These are phyloP conservation scores for Rhamnella rubrinervis DNA, from an alignment of 331 rosid genomes.

Conservation along the genomic window DNA sequence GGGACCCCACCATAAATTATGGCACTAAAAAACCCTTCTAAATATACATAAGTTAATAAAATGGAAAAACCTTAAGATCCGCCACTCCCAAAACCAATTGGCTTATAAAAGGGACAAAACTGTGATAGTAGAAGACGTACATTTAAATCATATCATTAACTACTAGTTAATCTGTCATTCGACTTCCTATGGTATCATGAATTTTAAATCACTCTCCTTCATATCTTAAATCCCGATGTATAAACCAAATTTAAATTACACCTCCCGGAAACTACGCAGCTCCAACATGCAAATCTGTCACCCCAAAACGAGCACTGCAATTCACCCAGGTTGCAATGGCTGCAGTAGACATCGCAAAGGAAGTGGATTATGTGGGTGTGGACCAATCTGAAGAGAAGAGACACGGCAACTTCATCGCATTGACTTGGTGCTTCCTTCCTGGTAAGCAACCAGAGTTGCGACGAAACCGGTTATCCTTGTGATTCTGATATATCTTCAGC, in stretches of 20 bases:
- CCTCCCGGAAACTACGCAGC: conserved; percentile 75
- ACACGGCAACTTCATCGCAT: conserved; percentile 62
- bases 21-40: no score
- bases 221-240: no score
- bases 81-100: no score
- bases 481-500: conserved; percentile 61
- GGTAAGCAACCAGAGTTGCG: conserved; percentile 70
- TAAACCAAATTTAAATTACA: not conserved
- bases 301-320: conserved; percentile 49
- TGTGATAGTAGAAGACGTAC: no score
- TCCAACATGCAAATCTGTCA: conserved; percentile 56
- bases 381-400: conserved; percentile 75
- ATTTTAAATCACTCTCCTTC: no score
- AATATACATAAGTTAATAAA: no score
- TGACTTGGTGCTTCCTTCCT: conserved; percentile 54
- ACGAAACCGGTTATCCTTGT: conserved; percentile 69
- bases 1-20: no score
- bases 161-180: no score
- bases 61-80: no score
- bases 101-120: no score
- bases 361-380: conserved; percentile 77
- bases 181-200: no score
- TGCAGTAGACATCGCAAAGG: conserved; percentile 51
- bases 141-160: no score
- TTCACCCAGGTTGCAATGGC: conserved; percentile 55